A percentile compares a stretch with the other conserved stretches of the same genome.
Evolutionary conservation across 805 yeast genomes (phyloP).

Genomic region (Lipomyces kockii): DNA sequence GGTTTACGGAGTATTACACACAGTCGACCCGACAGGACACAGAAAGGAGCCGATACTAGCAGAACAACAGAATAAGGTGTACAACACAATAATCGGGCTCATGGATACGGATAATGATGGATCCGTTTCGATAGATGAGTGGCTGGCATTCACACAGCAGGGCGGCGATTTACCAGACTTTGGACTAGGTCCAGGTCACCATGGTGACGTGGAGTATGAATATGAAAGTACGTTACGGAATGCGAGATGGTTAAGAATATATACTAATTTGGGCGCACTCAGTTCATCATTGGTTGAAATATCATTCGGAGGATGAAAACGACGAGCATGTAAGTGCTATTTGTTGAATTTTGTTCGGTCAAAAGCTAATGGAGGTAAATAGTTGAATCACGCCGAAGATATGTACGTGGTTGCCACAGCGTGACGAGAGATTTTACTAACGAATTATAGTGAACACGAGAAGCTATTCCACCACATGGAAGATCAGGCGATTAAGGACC

Average conservation of each 20-base stretch:
- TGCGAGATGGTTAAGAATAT: neutral
- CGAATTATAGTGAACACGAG: slow-evolving; percentile 29
- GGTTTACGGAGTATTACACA: slow-evolving; percentile 75
- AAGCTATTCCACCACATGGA: slow-evolving; percentile 33
- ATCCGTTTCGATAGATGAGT: slow-evolving; percentile 67
- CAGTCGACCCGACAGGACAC: slow-evolving; percentile 37
- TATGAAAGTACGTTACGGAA: slow-evolving; percentile 60
- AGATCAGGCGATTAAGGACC: slow-evolving; percentile 27
- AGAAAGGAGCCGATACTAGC: slow-evolving; percentile 57
- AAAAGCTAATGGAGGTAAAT: neutral
- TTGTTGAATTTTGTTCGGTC: neutral
- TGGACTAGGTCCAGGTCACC: slow-evolving; percentile 93
- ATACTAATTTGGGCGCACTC: slow-evolving; percentile 64
- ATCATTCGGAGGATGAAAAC: slow-evolving; percentile 42
- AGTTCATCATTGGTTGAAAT: slow-evolving; percentile 88
- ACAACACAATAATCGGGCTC: slow-evolving; percentile 57
- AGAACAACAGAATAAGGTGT: slow-evolving; percentile 58
- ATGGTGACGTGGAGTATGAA: slow-evolving; percentile 89
- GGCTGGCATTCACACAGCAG: slow-evolving; percentile 59
- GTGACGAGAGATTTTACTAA: neutral
- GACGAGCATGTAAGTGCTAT: slow-evolving; percentile 28
- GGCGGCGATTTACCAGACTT: slow-evolving; percentile 88
- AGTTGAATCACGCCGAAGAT: slow-evolving; percentile 21
- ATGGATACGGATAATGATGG: slow-evolving; percentile 73
- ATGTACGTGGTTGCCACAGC: slow-evolving; percentile 3